Evolutionary conservation across 371 early-diverging fungal genomes (phyloP), one percentile per base, ranked within the genome.

Genomic region (Syncephalastrum racemosum): DNA sequence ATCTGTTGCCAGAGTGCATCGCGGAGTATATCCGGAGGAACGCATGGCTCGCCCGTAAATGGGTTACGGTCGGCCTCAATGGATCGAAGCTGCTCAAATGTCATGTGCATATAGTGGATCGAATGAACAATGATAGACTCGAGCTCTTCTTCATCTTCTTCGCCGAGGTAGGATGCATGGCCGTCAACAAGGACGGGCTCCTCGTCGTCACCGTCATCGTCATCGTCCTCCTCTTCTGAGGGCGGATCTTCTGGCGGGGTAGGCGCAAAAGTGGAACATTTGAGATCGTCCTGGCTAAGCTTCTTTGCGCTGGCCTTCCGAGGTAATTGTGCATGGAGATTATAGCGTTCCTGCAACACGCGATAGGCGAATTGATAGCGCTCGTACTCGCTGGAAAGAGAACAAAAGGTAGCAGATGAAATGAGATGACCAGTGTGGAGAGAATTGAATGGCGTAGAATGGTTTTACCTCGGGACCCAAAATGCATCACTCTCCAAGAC

Each of bases 401-500:
- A 36, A 22, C n/a, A 48, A 48, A 4, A 45, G 14, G 50, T 12
- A 20, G n/a, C 27, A 36, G 23, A 50, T 6, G 23, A 41, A 36
- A 20, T 24, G 44, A 36, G 23, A 50, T 6, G 23, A 41, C 13
- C 12, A 25, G n/a, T 22, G 24, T 20, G 10, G 13, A 27, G 15
- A 22, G 16, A 27, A 2, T 10, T 13, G 2, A 23, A 45, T n/a
- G 27, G n/a, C n/a, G n/a, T n/a, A n/a, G n/a, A n/a, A n/a, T n/a
- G n/a, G n/a, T n/a, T 18, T 66, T 62, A 74, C 79, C 70, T 79
- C 42, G 82, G 81, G 4, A 80, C 84, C 77, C 79, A 87, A 57
- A 89, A 86, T 4, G 84, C 80, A 65, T 89, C 87, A 53, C 79
- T 77, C 46, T 76, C 80, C 39, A 89, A 62, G 1, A 87, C 66